These are phyloP conservation scores for Cornus suecica DNA, from an alignment of 148 eudicot species.

Conservation along the genomic window DNA sequence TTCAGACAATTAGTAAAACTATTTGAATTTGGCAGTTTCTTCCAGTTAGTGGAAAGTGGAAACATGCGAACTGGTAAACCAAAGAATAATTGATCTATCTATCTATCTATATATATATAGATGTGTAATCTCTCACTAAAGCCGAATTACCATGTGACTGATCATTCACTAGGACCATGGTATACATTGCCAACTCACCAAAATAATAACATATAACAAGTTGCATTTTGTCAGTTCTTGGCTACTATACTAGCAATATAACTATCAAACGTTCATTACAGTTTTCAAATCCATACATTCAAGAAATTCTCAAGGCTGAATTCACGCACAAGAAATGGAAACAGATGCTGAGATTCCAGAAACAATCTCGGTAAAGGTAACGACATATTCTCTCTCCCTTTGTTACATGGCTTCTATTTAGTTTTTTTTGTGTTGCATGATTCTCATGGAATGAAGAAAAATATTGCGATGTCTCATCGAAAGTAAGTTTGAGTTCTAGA, in stretches of 20 bases:
- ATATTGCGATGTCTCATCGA: not conserved
- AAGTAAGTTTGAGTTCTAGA: constrained; percentile 2
- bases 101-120: too few relatives aligned
- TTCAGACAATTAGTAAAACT: not conserved
- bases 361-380: constrained; percentile 22
- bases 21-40: not conserved
- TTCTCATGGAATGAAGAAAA: not conserved
- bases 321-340: constrained; percentile 29
- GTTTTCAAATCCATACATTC: not conserved
- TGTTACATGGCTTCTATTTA: not conserved
- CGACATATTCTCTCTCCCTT: not conserved
- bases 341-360: constrained; percentile 28
- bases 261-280: constrained; percentile 12
- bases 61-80: constrained; percentile 1
- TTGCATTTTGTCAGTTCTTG: constrained; percentile 23
- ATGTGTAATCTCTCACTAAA: not conserved
- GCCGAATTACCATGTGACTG: constrained; percentile 8
- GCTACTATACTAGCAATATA: constrained; percentile 10
- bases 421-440: not conserved
- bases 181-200: constrained; percentile 23
- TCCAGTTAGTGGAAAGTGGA: constrained; percentile 5
- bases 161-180: constrained; percentile 16
- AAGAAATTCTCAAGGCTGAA: constrained; percentile 5
- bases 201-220: constrained; percentile 18
- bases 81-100: constrained; percentile 1